Evolutionary conservation across 257 asterid genomes (phyloP), one percentile per base, ranked within the genome.

Genomic region (Ocimum tenuiflorum): DNA sequence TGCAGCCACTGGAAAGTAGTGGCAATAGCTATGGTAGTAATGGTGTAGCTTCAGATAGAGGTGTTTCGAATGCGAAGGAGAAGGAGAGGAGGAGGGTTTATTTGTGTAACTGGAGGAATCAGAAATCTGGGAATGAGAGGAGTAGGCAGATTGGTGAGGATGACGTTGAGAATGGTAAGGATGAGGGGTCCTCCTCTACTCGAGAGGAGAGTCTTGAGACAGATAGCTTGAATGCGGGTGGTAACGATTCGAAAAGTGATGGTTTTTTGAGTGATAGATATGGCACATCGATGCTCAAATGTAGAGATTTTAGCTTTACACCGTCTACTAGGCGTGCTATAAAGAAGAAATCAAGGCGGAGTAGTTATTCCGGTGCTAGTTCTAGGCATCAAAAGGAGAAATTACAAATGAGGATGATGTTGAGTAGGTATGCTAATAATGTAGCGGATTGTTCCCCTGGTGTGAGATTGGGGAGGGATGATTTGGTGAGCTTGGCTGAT

Each of bases 51-150:
- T n/a, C n/a, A n/a, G 75, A 52, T 67, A 84, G 75, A 70, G 80
- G 77, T n/a, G 64, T 67, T 60, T 79, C n/a, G 54, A 53, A 33
- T 55, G 80, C 2, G 65, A 81, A 80, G 17, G 87, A 78, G 63
- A 85, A 75, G 58, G 89, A 79, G 74, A 83, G 61, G 62, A 86
- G 72, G 60, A 88, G 73, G 69, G 97, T 88, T 54, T 88, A 80
- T 74, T 73, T 94, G 83, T 81, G 81, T 77, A 94, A 94, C 56
- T 90, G 99, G 99, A 83, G 82, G 82, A 83, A 82, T 51, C 97
- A 83, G 77, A 90, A 75, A 75, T 85, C 96, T 7, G 96, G 73
- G 79, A 85, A 91, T 65, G 95, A 83, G 56, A 78, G 71, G 71
- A 87, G 95, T 67, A 85, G 79, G 67, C 83, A 75, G 77, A 80